Evolutionary conservation across 2,329 filamentous ascomycete species (phyloP), one percentile per base, ranked within the genome.

Genomic region (Chaetomiaceae sp.): DNA sequence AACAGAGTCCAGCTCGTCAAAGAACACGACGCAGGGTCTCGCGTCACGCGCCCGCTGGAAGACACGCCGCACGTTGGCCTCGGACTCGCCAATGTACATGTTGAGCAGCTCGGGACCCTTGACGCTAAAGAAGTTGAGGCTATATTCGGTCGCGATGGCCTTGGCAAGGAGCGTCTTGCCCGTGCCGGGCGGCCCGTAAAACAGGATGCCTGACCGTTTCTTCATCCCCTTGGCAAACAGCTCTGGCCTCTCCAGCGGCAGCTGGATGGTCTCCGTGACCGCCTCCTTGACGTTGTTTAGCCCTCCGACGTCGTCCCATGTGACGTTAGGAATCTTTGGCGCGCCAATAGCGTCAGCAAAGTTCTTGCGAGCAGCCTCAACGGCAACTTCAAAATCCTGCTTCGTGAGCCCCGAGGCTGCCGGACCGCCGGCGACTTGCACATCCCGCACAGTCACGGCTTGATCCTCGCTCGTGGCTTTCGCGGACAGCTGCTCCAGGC

Each of bases 171-270:
- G 73, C 1, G 90, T 96, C 73, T 96, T 96, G 63, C 90, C 90
- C 1, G 90, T 95, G 57, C 90, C 90, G 0, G 90, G 90, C 1
- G 90, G 90, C 0, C 90, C 90, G 65, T 95, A 95, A 71, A 96
- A 95, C 21, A 95, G 71, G 60, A 96, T 95, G 62, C 90, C 90
- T 20, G 89, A 95, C 37, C 92, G 85, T 75, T 97, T 97, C 79
- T 96, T 96, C 87, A 97, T 94, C 45, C 92, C 94, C 74, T 92
- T 95, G 29, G 91, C 91, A 64, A 97, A 97, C 1, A 97, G 79
- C 68, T 97, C 94, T 1, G 92, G 92, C 9, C 91, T 80, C 57
- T 95, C 89, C 1, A 97, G 80, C 0, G 92, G 94, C 32, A 97
- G 77, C 67, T 96, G 92, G 49, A 97, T 97, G 0, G 94, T 97